Evolutionary conservation across 805 yeast species (phyloP).

Genomic region (Starmerella davenportii): DNA sequence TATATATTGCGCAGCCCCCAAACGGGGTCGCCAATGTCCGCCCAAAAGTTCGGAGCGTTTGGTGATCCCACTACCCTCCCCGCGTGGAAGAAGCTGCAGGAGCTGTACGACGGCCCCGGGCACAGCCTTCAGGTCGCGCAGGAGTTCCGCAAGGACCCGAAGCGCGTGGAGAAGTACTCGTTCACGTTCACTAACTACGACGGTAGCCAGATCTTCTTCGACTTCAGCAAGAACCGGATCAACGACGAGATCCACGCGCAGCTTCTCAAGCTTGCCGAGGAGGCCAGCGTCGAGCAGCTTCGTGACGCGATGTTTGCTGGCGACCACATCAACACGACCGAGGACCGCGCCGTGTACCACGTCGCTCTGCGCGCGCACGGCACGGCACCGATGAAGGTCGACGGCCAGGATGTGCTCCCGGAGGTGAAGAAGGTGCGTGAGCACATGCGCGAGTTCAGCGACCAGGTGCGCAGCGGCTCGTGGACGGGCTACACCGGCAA

Average conservation of each 20-base stretch:
- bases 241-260: constrained; percentile 60
- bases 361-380: constrained; percentile 91
- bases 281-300: constrained; percentile 70
- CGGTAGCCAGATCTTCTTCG: constrained; percentile 77
- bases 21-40: too few species aligned
- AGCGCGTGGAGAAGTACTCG: constrained; percentile 60
- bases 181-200: constrained; percentile 69
- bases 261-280: constrained; percentile 66
- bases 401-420: constrained; percentile 74
- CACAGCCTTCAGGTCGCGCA: constrained; percentile 54
- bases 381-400: constrained; percentile 66
- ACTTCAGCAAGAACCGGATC: constrained; percentile 85
- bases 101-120: constrained; percentile 50
- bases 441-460: constrained; percentile 94
- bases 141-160: constrained; percentile 56
- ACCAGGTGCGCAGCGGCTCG: constrained; percentile 71
- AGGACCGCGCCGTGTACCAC: constrained; percentile 84
- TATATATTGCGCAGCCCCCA: too few species aligned
- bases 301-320: constrained; percentile 88
- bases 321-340: constrained; percentile 86
- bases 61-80: constrained; percentile 32
- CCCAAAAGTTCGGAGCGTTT: constrained; percentile 7
- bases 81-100: constrained; percentile 67
- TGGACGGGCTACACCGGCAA: constrained; percentile 98
- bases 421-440: constrained; percentile 81